Evolutionary conservation across 2,329 filamentous ascomycete species (phyloP), one percentile per base, ranked within the genome.

Genomic region (Aspergillus sp.): DNA sequence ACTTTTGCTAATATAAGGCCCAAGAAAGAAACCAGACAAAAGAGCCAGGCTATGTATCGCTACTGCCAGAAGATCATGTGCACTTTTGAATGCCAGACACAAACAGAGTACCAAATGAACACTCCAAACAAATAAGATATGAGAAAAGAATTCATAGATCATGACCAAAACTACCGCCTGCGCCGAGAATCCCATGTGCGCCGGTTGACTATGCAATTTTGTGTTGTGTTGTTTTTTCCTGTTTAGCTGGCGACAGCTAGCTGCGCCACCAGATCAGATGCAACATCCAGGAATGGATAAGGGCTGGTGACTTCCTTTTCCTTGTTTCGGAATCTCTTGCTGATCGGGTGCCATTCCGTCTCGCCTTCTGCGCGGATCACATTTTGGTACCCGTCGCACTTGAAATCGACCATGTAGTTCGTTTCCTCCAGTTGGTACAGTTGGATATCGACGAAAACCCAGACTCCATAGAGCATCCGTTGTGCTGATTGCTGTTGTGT

Each of bases 361-460:
- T 68, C 66, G 11, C 61, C 59, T 19, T 64, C 59, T 12, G 56
- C 72, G 40, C 85, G 72, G 52, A 85, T 81, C 39, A 91, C 85
- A 43, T 93, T 88, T 71, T 98, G 93, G 69, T 98, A 98, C 13
- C 93, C 93, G 10, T 93, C 90, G 65, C 91, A 97, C 65, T 96
- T 97, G 76, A 98, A 98, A 66, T 98, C 93, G 39, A 98, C 93
- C 50, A 98, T 84, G 67, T 91, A 97, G 53, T 93, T 91, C 43
- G 88, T 86, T 45, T 83, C 82, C 65, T 97, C 91, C 74, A 97
- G 90, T 61, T 90, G 86, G 68, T 96, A 96, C 40, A 96, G 84
- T 65, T 96, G 93, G 51, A 98, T 96, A 53, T 95, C 90, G 64
- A 98, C 82, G 62, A 95, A 93, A 59, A 97, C 86, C 62, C 87